Evolutionary conservation across 495 filamentous ascomycete species (phyloP), one percentile per base, ranked within the genome.

Genomic region (Penicillium parvum): DNA sequence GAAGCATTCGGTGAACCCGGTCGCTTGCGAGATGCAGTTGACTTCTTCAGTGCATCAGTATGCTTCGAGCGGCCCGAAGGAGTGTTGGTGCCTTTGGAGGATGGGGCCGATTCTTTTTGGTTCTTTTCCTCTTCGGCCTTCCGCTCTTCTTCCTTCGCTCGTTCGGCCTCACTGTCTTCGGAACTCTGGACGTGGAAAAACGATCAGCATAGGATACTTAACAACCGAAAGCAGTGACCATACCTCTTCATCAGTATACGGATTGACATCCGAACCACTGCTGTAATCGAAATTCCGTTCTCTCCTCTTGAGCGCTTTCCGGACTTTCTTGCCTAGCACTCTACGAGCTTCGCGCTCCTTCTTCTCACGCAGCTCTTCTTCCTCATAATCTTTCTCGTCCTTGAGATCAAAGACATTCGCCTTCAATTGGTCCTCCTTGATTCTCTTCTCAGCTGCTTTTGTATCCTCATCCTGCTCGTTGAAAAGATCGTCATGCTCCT

Each of bases 271-370:
- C 10, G 79, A 81, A 34, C 84, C 83, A 43, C 81, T 81, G 28
- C 90, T 86, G 59, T 95, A 96, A 41, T 86, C 82, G 45, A 71
- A 82, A 46, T 92, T 88, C 53, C 85, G 84, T 66, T 98, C 92
- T 33, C 85, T 79, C 65, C 83, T 91, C 54, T 79, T 78, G 2
- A 98, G 68, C 6, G 83, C 78, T 61, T 92, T 95, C 28, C 83
- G 78, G 3, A 87, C 78, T 43, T 75, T 71, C 63, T 90, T 92
- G 7, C 88, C 85, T 15, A 84, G 68, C 29, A 81, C 75, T 52
- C 81, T 81, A 19, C 75, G 69, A 49, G 81, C 75, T 42, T 84
- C 75, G 45, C 81, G 81, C 34, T 87, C 83, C 53, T 73, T 74
- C 62, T 83, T 75, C 54, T 84, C 74, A 47, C 83, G 76, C 8